These are phyloP conservation scores for Pelargonium exstipulatum DNA, from an alignment of 441 rosid species.

Conservation along the genomic window DNA sequence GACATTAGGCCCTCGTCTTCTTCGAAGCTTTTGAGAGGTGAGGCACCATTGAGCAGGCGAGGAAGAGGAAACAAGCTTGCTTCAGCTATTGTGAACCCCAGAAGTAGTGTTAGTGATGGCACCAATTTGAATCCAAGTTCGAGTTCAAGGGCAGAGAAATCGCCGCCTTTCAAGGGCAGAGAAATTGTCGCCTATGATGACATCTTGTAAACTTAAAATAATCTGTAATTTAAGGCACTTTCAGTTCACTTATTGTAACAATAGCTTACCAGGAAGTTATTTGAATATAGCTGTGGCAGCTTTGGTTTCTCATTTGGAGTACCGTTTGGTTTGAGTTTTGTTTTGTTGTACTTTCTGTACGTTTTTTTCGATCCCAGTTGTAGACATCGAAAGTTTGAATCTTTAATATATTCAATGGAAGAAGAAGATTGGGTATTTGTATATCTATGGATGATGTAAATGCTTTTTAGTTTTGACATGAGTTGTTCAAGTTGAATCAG, in stretches of 20 bases:
- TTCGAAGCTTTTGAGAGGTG: constrained; percentile 63
- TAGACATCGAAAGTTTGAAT: too few species aligned
- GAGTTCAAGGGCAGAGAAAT: constrained; percentile 23
- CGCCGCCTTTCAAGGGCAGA: constrained; percentile 47
- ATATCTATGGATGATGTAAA: too few species aligned
- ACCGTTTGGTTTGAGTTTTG: too few species aligned
- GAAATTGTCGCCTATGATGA: constrained; percentile 76
- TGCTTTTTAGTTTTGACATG: too few species aligned
- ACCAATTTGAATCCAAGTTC: not conserved
- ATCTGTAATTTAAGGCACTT: not conserved
- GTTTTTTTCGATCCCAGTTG: too few species aligned
- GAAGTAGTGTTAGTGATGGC: constrained; percentile 25
- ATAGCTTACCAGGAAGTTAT: not conserved
- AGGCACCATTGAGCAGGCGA: constrained; percentile 61
- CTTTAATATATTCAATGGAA: too few species aligned
- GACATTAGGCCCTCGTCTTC: constrained; percentile 31
- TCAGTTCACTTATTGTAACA: not conserved
- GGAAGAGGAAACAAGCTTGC: constrained; percentile 73
- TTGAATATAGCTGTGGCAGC: not conserved
- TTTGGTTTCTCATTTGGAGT: not conserved
- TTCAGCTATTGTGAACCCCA: constrained; percentile 61
- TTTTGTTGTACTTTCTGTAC: too few species aligned
- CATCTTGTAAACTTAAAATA: constrained; percentile 36
- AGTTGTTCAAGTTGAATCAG: too few species aligned
- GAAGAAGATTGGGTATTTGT: too few species aligned